Base-by-base conservation (phyloP, 208 protist genomes). In the Phytomonas sp. region DNA sequence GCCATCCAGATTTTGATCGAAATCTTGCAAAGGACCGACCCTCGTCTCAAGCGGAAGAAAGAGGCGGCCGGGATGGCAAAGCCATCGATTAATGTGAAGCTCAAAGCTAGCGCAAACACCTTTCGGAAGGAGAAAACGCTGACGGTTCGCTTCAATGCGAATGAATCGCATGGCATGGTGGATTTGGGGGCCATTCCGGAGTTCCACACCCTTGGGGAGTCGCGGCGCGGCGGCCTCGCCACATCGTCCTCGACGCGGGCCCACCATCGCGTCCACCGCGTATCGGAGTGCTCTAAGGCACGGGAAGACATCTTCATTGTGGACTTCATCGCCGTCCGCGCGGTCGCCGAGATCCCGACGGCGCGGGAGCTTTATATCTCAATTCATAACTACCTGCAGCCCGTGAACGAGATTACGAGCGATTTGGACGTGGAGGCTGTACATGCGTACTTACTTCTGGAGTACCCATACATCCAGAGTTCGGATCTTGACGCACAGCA, bases 71-170 rank as follows among this genome's bases (percentile, higher is more conserved):
- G 19, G 33, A 0, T 23, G 59, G 0, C 61, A 26, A 45, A 65
- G 33, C 0, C 4, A 65, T 23, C 61, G 19, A 49, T 65, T 65
- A 45, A 37, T 65, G 61, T 65, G 1, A 65, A 65, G 61, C 36
- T 65, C 16, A 37, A 45, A 23, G 37, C 7, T 56, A 26, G 16
- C 23, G 2, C 19, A 26, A 6, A 36, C 0, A 6, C 19, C 61
- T 23, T 23, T 65, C 33, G 33, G 61, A 65, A 45, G 23, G 33
- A 37, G 33, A 65, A 49, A 56, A 26, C 33, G 37, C 61, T 65
- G 23, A 65, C 33, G 23, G 6, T 37, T 23, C 19, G 33, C 61
- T 65, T 60, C 23, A 65, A 65, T 26, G 37, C 36, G 23, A 37
- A 65, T 65, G 33, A 65, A 23, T 52, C 45, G 6, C 19, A 56